Evolutionary conservation across 768 basidiomycete species (phyloP), one percentile per base, ranked within the genome.

Genomic region (Trametes cingulata): DNA sequence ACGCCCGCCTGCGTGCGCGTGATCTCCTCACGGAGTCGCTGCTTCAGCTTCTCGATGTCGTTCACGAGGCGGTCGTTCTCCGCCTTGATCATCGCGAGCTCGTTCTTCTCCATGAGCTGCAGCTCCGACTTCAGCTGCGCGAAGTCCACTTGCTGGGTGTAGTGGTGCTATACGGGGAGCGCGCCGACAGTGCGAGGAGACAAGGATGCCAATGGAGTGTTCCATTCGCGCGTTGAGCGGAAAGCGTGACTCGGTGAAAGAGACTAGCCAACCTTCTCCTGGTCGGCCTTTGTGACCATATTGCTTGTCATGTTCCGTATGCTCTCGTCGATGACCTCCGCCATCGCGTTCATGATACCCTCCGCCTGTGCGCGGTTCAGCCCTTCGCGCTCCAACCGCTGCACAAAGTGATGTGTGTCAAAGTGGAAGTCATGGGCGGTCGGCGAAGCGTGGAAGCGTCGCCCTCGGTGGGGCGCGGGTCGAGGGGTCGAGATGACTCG

Each of bases 241-340:
- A 22, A n/a, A 24, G 20, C 19, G 39, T n/a, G n/a, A 17, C 25
- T 17, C 7, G 42, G 37, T 19, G 14, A 22, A 27, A 20, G 19
- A 19, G 36, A 47, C 36, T 33, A 24, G n/a, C 49, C 36, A 52
- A 90, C 95, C 85, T 98, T 98, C 75, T 98, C 96, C 71, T 97
- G 94, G 65, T 97, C 93, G 0, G 93, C 87, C 73, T 93, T 94
- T 6, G 92, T 94, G 60, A 98, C 96, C 88, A 98, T 91, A 67
- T 93, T 94, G 66, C 85, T 87, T 39, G 93, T 92, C 93, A 99
- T 95, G 69, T 95, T 96, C 61, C 89, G 83, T 40, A 98, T 88
- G 71, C 93, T 95, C 79, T 99, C 97, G 73, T 97, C 93, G 39
- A 99, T 94, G 62, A 98, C 95, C 67, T 95, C 93, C 13, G 94